Conservation (phyloP, 306 rosid genomes). For the Benincasa hispida region DNA sequence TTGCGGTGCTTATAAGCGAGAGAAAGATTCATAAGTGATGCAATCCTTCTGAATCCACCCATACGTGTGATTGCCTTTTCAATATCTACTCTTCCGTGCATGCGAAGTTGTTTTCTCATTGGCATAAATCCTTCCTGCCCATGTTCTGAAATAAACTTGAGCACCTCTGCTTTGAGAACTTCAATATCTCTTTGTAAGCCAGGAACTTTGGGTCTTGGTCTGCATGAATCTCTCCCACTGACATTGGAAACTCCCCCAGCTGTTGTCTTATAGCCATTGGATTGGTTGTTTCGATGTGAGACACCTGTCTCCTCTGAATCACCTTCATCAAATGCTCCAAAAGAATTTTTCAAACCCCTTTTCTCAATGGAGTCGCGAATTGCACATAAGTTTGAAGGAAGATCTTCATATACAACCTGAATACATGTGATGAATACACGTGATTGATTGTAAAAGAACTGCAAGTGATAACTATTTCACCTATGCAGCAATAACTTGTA, state of each 20-base stretch:
- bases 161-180: slow-evolving; percentile 59
- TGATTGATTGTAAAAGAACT: neutral
- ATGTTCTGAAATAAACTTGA: slow-evolving; percentile 55
- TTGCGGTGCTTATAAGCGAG: slow-evolving; percentile 78
- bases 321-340: slow-evolving; percentile 20
- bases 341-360: slow-evolving; percentile 16
- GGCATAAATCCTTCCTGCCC: slow-evolving; percentile 98
- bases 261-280: slow-evolving; percentile 11
- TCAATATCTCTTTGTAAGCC: slow-evolving; percentile 76
- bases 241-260: slow-evolving; percentile 16
- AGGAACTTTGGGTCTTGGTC: slow-evolving; percentile 57
- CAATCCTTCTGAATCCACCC: slow-evolving; percentile 88
- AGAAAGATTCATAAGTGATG: slow-evolving; percentile 65
- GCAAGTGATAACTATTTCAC: neutral
- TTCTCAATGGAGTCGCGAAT: slow-evolving; percentile 67
- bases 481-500: neutral
- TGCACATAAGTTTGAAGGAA: slow-evolving; percentile 81
- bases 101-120: slow-evolving; percentile 82
- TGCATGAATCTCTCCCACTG: slow-evolving; percentile 21
- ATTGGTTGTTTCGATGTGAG: slow-evolving; percentile 16
- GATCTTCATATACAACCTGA: slow-evolving; percentile 89
- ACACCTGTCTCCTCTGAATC: slow-evolving; percentile 20
- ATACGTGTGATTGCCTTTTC: slow-evolving; percentile 81
- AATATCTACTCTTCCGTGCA: slow-evolving; percentile 70
- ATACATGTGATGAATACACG: neutral